Percentiles rank a stretch among this genome's conserved stretches.
phyloP scores from a whole-genome alignment of 2,329 filamentous ascomycete genomes.

The Huntiella bhutanensis region DNA sequence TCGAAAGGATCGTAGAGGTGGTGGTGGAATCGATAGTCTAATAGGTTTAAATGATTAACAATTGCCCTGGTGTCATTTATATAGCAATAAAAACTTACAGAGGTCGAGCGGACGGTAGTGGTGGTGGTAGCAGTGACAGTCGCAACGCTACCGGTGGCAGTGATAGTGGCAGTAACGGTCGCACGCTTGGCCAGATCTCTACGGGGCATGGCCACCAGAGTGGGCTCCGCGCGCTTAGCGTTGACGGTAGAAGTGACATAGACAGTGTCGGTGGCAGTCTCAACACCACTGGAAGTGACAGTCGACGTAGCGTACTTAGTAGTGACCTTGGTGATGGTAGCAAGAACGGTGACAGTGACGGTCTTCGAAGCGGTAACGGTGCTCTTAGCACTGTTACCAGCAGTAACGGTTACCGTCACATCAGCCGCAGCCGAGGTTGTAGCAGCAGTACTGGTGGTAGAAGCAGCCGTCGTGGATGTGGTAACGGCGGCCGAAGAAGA shows the following conservation, averaged over 20 bases:
- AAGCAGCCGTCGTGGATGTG: background rate
- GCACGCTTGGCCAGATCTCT: conserved; percentile 8
- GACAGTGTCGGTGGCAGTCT: conserved; percentile 20
- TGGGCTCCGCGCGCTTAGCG: conserved; percentile 16
- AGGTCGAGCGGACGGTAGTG: conserved; percentile 7
- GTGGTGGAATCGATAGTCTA: conserved; percentile 14
- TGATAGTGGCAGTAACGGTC: conserved; percentile 18
- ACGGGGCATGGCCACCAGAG: conserved; percentile 10
- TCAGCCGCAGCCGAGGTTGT: conserved; percentile 1
- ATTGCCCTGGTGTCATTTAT: background rate
- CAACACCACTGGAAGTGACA: conserved; percentile 19
- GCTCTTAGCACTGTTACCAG: conserved; percentile 1
- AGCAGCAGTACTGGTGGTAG: conserved; percentile 1
- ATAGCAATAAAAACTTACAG: background rate
- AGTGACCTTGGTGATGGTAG: conserved; percentile 18
- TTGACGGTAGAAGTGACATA: conserved; percentile 21
- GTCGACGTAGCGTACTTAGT: conserved; percentile 21
- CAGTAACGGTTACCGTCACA: conserved; percentile 13
- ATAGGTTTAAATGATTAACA: background rate
- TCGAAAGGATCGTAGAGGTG: conserved; percentile 14
- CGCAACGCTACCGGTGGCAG: conserved; percentile 16
- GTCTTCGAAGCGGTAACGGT: conserved; percentile 14
- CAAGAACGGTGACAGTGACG: conserved; percentile 17
- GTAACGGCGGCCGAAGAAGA: background rate
- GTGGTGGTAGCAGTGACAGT: conserved; percentile 14